Evolutionary conservation across 352 stramenopile species (phyloP).

Genomic region (Phytopythium ostracodes): DNA sequence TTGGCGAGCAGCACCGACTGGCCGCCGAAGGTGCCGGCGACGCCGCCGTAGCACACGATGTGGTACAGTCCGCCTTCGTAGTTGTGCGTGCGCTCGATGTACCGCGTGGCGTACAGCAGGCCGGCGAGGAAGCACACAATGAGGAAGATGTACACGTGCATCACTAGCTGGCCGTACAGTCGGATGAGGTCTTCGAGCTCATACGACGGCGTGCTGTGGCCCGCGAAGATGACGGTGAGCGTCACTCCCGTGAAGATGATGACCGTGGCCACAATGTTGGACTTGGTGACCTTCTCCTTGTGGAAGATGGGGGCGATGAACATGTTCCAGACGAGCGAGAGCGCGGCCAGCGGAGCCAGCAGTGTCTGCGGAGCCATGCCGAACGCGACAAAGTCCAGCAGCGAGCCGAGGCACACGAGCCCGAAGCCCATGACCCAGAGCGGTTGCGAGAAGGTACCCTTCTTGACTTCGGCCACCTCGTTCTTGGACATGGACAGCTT

Average conservation of each 20-base stretch:
- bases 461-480: slow-evolving; percentile 57
- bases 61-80: slow-evolving; percentile 69
- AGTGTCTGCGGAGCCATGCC: slow-evolving; percentile 89
- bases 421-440: slow-evolving; percentile 87
- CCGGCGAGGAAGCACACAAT: slow-evolving; percentile 61
- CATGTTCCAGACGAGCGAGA: slow-evolving; percentile 92
- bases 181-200: slow-evolving; percentile 81
- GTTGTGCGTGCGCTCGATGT: slow-evolving; percentile 72
- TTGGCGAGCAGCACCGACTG: slow-evolving; percentile 89
- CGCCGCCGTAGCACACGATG: slow-evolving; percentile 85
- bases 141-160: slow-evolving; percentile 83
- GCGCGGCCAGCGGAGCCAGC: slow-evolving; percentile 81
- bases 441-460: slow-evolving; percentile 78
- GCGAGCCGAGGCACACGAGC: slow-evolving; percentile 75
- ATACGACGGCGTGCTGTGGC: slow-evolving; percentile 83
- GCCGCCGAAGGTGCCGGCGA: slow-evolving; percentile 87
- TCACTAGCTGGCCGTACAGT: slow-evolving; percentile 73
- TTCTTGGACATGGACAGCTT: slow-evolving; percentile 87
- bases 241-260: slow-evolving; percentile 90
- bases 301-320: slow-evolving; percentile 89
- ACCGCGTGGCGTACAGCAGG: slow-evolving; percentile 57
- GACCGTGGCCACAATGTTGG: slow-evolving; percentile 77
- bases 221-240: slow-evolving; percentile 87
- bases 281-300: slow-evolving; percentile 80
- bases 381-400: slow-evolving; percentile 90